These are phyloP conservation scores for Iris macrosiphon DNA, from an alignment of 106 monocot genomes.

Conservation along the genomic window DNA sequence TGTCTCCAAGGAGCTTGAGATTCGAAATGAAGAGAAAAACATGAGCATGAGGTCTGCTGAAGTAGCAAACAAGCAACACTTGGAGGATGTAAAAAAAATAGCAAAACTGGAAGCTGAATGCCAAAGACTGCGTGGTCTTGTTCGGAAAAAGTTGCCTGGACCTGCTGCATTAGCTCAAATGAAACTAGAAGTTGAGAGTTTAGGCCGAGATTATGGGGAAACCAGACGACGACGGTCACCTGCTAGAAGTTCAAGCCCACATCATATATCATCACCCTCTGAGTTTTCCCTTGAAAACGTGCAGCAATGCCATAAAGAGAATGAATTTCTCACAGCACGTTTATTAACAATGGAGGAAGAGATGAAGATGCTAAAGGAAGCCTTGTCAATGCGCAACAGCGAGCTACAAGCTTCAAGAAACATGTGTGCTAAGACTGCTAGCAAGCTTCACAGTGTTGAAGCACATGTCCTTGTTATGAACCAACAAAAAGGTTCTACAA, in stretches of 20 bases:
- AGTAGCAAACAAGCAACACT: slow-evolving; percentile 53
- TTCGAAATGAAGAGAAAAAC: slow-evolving; percentile 66
- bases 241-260: slow-evolving; percentile 22
- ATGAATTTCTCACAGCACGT: slow-evolving; percentile 78
- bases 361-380: slow-evolving; percentile 93
- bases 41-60: slow-evolving; percentile 58
- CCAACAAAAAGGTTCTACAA: slow-evolving; percentile 36
- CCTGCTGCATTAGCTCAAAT: slow-evolving; percentile 82
- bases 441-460: slow-evolving; percentile 68
- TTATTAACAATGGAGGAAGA: slow-evolving; percentile 82
- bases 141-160: slow-evolving; percentile 68
- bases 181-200: slow-evolving; percentile 50
- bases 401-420: slow-evolving; percentile 82
- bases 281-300: slow-evolving; percentile 56
- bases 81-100: slow-evolving; percentile 69
- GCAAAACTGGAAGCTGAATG: slow-evolving; percentile 64
- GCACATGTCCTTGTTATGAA: slow-evolving; percentile 33
- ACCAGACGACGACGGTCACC: slow-evolving; percentile 27
- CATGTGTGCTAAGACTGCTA: slow-evolving; percentile 60
- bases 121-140: slow-evolving; percentile 57
- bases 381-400: slow-evolving; percentile 72
- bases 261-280: slow-evolving; percentile 18
- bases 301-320: slow-evolving; percentile 72
- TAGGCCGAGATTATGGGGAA: slow-evolving; percentile 33
- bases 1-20: slow-evolving; percentile 59